phyloP scores from a whole-genome alignment of 768 basidiomycete species.

The Floccularia luteovirens region DNA sequence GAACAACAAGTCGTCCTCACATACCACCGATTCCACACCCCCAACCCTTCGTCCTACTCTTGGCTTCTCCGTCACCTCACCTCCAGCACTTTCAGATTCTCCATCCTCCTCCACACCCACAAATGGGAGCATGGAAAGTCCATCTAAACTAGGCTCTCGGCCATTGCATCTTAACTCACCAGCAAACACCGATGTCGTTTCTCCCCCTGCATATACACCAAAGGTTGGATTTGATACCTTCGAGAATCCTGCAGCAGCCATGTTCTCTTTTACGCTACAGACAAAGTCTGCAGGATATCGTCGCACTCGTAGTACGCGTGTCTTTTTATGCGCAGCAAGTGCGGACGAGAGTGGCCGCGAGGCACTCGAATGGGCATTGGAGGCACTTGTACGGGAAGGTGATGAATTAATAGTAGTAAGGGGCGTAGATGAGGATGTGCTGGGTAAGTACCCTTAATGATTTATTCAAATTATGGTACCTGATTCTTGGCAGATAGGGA shows the following conservation, averaged over 20 bases:
- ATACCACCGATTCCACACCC: no score
- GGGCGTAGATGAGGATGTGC: slow-evolving; percentile 82
- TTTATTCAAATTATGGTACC: neutral
- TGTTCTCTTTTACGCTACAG: slow-evolving; percentile 85
- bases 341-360: slow-evolving; percentile 83
- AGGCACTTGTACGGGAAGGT: slow-evolving; percentile 75
- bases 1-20: no score
- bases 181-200: slow-evolving; percentile 8
- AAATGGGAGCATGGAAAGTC: no score
- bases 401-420: slow-evolving; percentile 92
- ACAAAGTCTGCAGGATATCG: slow-evolving; percentile 81
- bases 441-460: slow-evolving; percentile 43
- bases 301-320: slow-evolving; percentile 69
- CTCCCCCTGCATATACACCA: slow-evolving; percentile 37
- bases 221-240: slow-evolving; percentile 88
- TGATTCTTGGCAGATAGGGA: slow-evolving; percentile 49
- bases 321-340: slow-evolving; percentile 85
- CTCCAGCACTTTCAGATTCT: neutral
- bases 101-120: neutral
- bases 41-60: slow-evolving; percentile 6
- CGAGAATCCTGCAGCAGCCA: slow-evolving; percentile 69
- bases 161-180: slow-evolving; percentile 11
- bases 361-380: slow-evolving; percentile 91
- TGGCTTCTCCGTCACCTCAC: neutral
- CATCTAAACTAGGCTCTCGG: neutral